These are phyloP conservation scores for Alternaria triticina DNA, from an alignment of 2,329 filamentous ascomycete genomes.

Conservation along the genomic window DNA sequence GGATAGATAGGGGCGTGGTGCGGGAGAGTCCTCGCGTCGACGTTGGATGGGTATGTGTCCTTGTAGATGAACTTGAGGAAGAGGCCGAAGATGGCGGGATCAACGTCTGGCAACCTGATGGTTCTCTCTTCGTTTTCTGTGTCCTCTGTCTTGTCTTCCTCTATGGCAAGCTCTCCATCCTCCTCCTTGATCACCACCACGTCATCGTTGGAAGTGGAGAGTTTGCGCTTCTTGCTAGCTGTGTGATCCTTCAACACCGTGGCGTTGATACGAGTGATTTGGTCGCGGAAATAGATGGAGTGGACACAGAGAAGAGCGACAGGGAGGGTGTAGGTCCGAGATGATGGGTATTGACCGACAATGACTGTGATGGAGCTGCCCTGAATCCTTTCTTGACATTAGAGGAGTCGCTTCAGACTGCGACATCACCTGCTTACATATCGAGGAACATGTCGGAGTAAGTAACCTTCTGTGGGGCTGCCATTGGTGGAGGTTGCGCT, in stretches of 20 bases:
- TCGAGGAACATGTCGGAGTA: slow-evolving; percentile 8
- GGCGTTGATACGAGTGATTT: background rate
- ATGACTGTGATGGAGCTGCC: slow-evolving; percentile 10
- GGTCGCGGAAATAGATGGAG: slow-evolving; percentile 11
- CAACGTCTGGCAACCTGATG: slow-evolving; percentile 10
- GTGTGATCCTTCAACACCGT: background rate
- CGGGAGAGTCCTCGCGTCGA: slow-evolving; percentile 4
- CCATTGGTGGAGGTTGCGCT: background rate
- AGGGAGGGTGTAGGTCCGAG: slow-evolving; percentile 12
- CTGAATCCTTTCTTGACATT: slow-evolving; percentile 9
- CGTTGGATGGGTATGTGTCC: slow-evolving; percentile 16
- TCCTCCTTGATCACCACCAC: background rate
- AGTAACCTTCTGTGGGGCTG: background rate
- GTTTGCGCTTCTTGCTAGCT: slow-evolving; percentile 19
- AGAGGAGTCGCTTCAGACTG: background rate
- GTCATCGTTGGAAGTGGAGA: background rate
- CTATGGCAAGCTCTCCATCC: background rate
- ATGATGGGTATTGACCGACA: slow-evolving; percentile 2
- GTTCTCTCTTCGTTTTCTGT: background rate
- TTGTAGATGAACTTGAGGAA: slow-evolving; percentile 32
- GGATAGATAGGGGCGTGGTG: background rate
- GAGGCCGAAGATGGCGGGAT: slow-evolving; percentile 23
- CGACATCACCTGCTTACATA: background rate
- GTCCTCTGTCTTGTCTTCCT: background rate
- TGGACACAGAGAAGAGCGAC: slow-evolving; percentile 12